Percentiles rank a stretch among this genome's conserved stretches.
phyloP scores from a whole-genome alignment of 202 grass and related monocot genomes.

The Setaria viridis region DNA sequence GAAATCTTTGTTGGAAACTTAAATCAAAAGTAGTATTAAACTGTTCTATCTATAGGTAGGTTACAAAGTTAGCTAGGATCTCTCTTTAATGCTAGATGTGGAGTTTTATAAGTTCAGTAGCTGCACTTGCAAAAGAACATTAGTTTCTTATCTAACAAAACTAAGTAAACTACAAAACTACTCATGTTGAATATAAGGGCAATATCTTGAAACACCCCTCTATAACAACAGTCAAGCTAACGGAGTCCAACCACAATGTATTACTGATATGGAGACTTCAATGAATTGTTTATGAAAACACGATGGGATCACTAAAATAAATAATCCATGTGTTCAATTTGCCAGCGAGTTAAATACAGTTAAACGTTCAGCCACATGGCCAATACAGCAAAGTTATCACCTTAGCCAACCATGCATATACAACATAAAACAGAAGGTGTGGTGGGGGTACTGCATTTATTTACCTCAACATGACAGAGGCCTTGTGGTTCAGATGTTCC shows the following conservation, averaged over 20 bases:
- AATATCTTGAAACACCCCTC: not conserved
- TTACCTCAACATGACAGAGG: conserved; percentile 92
- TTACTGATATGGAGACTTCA: conserved; percentile 8
- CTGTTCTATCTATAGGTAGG: not conserved
- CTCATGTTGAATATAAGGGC: not conserved
- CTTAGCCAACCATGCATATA: not conserved
- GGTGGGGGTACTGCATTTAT: conserved; percentile 18
- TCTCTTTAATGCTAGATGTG: conserved; percentile 3
- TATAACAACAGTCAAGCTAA: not conserved
- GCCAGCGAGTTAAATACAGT: not conserved
- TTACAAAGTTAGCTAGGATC: not conserved
- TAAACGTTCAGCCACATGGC: conserved; percentile 17
- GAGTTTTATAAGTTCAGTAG: conserved; percentile 16
- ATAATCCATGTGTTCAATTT: not conserved
- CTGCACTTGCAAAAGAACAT: not conserved
- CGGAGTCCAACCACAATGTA: not conserved
- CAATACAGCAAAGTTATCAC: not conserved
- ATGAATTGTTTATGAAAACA: not conserved
- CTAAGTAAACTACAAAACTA: not conserved
- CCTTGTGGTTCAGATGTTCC: conserved; percentile 93
- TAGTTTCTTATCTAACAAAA: conserved; percentile 1
- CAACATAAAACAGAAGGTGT: conserved; percentile 16
- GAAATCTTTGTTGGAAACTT: not conserved
- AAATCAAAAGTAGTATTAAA: conserved; percentile 8
- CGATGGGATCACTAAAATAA: not conserved